Base-by-base conservation (phyloP, 2,329 filamentous ascomycete genomes). In the Scolecobasidium constrictum region DNA sequence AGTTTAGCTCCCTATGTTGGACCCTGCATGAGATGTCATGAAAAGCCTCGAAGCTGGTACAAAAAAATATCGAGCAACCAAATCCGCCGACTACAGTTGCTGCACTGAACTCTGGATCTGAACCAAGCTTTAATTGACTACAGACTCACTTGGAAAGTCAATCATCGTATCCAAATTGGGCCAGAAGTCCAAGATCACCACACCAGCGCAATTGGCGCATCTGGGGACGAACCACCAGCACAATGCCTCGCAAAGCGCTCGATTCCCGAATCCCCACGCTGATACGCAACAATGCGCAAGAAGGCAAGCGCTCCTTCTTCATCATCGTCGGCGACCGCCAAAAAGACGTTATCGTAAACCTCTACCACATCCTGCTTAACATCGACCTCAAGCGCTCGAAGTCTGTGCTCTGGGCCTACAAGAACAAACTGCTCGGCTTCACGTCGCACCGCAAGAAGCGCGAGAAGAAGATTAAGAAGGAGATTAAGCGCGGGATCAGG, bases 221-320 rank as follows among this genome's bases (percentile, higher is more conserved):
- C 26, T n/a, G 26, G 9, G 26, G 26, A 36, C 9, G 34, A 36
- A 13, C 7, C 18, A 36, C 7, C 16, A 13, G 34, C 35, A 44
- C 18, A 7, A 39, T 44, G 42, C 35, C 38, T 34, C 38, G 38
- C 22, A 44, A 44, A 38, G 42, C 42, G 20, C 38, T 44, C 23
- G 40, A 42, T 31, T 42, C 40, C 13, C 31, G 40, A n/a, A 42
- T 42, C 35, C 40, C 40, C 9, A 31, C 87, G 62, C 78, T 95
- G 54, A 90, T 95, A 57, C 78, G 81, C 61, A 95, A 94, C 83
- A 83, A 84, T 51, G 72, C 88, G 48, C 86, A 85, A 63, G 87
- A 95, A 63, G 95, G 94, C 76, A 96, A 96, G 70, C 78, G 92
- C 63, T 94, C 85, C 68, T 95, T 98, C 71, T 93, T 98, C 64